phyloP scores from a whole-genome alignment of 2,329 filamentous ascomycete genomes.

The Xylaria sp. region DNA sequence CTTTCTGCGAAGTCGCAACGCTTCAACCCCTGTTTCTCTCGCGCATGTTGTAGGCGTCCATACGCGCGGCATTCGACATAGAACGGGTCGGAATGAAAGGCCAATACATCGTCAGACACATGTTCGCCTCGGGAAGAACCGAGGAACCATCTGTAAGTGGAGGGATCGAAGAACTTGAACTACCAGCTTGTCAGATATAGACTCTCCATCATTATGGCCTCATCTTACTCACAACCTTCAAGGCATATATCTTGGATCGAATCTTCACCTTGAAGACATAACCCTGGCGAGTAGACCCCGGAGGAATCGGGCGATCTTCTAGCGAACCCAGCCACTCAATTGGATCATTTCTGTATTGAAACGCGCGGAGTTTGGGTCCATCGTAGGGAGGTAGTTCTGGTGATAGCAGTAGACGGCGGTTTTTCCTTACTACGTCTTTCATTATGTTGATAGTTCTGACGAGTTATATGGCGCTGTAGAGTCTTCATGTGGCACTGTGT shows the following conservation, averaged over 20 bases:
- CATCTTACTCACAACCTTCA: not conserved
- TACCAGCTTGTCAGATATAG: not conserved
- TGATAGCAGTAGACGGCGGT: not conserved
- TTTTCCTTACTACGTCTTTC: not conserved
- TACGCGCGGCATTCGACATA: conserved; percentile 11
- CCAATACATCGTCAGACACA: not conserved
- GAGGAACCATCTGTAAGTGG: not conserved
- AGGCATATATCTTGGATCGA: not conserved
- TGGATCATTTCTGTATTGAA: not conserved
- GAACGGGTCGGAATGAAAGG: conserved; percentile 6
- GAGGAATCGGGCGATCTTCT: not conserved
- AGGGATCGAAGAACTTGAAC: conserved; percentile 14
- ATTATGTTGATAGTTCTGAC: too few relatives aligned
- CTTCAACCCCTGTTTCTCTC: conserved; percentile 1
- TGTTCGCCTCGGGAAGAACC: not conserved
- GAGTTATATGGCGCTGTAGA: too few relatives aligned
- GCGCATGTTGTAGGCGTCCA: not conserved
- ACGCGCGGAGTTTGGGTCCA: not conserved
- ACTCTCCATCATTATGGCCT: not conserved
- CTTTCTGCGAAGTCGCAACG: not conserved
- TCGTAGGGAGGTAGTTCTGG: not conserved
- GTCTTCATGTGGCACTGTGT: too few relatives aligned
- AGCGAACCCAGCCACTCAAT: conserved; percentile 2
- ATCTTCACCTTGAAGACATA: conserved; percentile 15
- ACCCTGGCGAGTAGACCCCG: not conserved